Evolutionary conservation across 2,329 filamentous ascomycete species (phyloP).

Genomic region (Ophiostoma sp.): DNA sequence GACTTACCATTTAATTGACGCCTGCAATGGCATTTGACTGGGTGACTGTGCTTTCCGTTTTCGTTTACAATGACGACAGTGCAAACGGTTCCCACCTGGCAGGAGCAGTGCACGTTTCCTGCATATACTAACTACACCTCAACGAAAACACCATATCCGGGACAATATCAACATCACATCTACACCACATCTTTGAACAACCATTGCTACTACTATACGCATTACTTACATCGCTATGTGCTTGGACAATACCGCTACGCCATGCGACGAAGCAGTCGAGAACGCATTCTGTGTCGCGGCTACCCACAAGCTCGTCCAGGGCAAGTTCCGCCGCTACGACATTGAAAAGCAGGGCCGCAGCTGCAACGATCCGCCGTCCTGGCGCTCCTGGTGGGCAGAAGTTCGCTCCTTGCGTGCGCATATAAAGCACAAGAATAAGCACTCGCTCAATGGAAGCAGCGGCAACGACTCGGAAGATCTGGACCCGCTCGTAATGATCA

Average conservation of each 20-base stretch:
- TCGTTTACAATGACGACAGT: neutral
- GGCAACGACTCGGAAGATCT: neutral
- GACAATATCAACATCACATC: neutral
- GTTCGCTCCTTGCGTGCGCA: neutral
- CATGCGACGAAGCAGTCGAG: neutral
- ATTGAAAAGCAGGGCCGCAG: neutral
- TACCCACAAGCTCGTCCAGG: neutral
- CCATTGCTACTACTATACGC: neutral
- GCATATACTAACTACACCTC: neutral
- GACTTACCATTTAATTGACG: neutral
- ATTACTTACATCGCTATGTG: neutral
- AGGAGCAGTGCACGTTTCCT: neutral
- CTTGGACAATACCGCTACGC: neutral
- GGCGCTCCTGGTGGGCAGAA: neutral
- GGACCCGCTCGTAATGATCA: neutral
- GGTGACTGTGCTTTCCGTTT: neutral
- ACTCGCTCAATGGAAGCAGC: too few relatives aligned
- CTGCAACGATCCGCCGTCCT: neutral
- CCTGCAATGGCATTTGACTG: neutral
- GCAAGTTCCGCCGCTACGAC: neutral
- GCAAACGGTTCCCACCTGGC: neutral
- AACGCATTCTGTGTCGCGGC: neutral
- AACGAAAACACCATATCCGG: too few relatives aligned
- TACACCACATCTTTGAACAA: neutral
- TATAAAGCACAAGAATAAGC: neutral